Percentiles rank a stretch among this genome's conserved stretches.
These are phyloP conservation scores for Plasmodium blacklocki DNA, from an alignment of 169 alveolate species.

Conservation along the genomic window DNA sequence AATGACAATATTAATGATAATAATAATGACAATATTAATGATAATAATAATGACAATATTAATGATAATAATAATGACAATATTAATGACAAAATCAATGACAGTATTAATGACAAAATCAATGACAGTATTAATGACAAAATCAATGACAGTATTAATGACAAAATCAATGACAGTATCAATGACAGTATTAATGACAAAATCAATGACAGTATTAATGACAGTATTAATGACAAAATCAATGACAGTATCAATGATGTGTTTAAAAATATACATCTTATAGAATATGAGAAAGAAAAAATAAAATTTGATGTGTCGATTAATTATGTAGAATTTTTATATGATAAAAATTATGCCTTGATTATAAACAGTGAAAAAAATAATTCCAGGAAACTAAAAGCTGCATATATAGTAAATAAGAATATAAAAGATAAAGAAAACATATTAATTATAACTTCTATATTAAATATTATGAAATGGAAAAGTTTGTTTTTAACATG, in stretches of 20 bases:
- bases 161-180: no score
- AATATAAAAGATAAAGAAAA: constrained; percentile 42
- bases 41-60: no score
- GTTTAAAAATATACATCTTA: background rate
- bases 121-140: background rate
- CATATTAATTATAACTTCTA: constrained; percentile 43
- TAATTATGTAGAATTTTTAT: constrained; percentile 24
- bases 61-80: background rate
- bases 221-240: background rate
- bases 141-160: no score
- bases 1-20: background rate
- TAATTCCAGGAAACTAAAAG: constrained; percentile 63
- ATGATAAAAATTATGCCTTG: constrained; percentile 27
- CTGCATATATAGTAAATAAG: constrained; percentile 43
- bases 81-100: background rate
- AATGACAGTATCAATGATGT: background rate
- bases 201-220: background rate
- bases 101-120: background rate
- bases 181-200: background rate
- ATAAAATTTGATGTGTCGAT: constrained; percentile 11
- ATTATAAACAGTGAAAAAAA: constrained; percentile 53
- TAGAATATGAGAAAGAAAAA: constrained; percentile 19
- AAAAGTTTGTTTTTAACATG: constrained; percentile 14
- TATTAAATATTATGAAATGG: constrained; percentile 39
- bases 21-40: background rate